A percentile compares a stretch with the other conserved stretches of the same genome.
Conservation (phyloP, 305 asterid species). For the Ajuga reptans region DNA sequence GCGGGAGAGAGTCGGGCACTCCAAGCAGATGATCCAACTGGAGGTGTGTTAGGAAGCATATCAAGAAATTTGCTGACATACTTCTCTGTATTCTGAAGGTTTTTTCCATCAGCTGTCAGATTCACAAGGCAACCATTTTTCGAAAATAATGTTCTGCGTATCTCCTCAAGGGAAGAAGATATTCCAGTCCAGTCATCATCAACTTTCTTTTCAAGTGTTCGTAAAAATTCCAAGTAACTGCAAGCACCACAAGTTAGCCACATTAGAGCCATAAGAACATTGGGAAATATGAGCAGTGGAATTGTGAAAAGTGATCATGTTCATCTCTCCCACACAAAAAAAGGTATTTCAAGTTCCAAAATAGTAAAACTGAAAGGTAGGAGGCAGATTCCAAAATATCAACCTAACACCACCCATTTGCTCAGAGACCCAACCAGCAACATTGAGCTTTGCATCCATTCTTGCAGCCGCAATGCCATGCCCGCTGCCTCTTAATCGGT, state of each 20-base stretch:
- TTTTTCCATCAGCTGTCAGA: constrained; percentile 78
- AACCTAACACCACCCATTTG: constrained; percentile 99
- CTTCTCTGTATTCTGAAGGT: constrained; percentile 55
- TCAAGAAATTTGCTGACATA: constrained; percentile 71
- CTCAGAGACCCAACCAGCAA: constrained; percentile 95
- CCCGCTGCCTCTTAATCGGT: constrained; percentile 95
- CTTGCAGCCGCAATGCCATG: constrained; percentile 95
- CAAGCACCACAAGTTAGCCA: constrained; percentile 24
- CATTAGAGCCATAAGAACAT: constrained; percentile 6
- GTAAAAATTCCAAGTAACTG: constrained; percentile 90
- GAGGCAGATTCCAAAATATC: constrained; percentile 10
- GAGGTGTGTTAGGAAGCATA: constrained; percentile 67
- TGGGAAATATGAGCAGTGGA: background rate
- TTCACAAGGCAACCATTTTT: constrained; percentile 74
- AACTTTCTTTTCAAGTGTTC: constrained; percentile 63
- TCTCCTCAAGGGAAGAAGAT: constrained; percentile 89
- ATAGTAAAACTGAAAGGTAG: constrained; percentile 15
- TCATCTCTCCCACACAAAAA: background rate
- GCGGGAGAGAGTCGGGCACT: constrained; percentile 50
- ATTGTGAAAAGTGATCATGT: background rate
- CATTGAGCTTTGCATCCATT: constrained; percentile 94
- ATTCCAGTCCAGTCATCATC: constrained; percentile 76
- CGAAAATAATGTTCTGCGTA: constrained; percentile 65
- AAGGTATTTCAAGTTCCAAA: constrained; percentile 11
- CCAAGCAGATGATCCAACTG: constrained; percentile 53